phyloP scores from a whole-genome alignment of 2,329 filamentous ascomycete species.

The Colletotrichum tropicicola region DNA sequence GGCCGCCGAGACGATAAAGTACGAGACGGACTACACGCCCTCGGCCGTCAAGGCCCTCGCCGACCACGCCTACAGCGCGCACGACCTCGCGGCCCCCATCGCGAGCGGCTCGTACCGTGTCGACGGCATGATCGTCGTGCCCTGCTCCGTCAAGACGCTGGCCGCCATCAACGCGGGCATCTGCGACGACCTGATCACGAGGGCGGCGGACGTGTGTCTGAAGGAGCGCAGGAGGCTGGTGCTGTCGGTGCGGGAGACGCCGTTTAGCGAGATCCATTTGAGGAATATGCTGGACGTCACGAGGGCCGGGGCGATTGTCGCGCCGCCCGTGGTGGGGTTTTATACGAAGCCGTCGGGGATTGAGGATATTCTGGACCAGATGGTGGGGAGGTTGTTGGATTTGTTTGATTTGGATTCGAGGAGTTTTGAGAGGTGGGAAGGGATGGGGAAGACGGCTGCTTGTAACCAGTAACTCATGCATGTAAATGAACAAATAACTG shows the following conservation, averaged over 20 bases:
- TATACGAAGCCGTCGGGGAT: slow-evolving; percentile 49
- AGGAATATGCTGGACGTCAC: slow-evolving; percentile 53
- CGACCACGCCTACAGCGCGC: slow-evolving; percentile 34
- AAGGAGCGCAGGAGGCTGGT: slow-evolving; percentile 53
- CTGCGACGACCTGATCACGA: slow-evolving; percentile 53
- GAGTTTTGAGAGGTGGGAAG: slow-evolving; percentile 49
- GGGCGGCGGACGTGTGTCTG: slow-evolving; percentile 55
- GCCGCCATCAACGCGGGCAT: slow-evolving; percentile 50
- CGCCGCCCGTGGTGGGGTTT: slow-evolving; percentile 53
- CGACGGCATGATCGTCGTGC: slow-evolving; percentile 57
- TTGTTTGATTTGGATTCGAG: slow-evolving; percentile 51
- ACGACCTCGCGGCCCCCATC: slow-evolving; percentile 54
- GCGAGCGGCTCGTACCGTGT: slow-evolving; percentile 52
- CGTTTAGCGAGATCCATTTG: slow-evolving; percentile 55
- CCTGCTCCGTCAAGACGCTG: slow-evolving; percentile 58
- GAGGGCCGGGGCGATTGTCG: slow-evolving; percentile 50
- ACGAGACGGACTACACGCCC: slow-evolving; percentile 40
- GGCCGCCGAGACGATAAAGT: slow-evolving; percentile 56
- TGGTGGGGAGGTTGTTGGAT: slow-evolving; percentile 56
- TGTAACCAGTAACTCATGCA: too few relatives aligned
- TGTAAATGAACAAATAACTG: too few relatives aligned
- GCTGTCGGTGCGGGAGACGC: slow-evolving; percentile 53
- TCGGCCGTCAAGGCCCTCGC: not conserved
- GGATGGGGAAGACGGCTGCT: slow-evolving; percentile 29
- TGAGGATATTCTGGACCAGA: slow-evolving; percentile 54